A percentile compares a stretch with the other conserved stretches of the same genome.
Conservation (phyloP, 2,329 filamentous ascomycete genomes). For the Incumbomyces lentus region DNA sequence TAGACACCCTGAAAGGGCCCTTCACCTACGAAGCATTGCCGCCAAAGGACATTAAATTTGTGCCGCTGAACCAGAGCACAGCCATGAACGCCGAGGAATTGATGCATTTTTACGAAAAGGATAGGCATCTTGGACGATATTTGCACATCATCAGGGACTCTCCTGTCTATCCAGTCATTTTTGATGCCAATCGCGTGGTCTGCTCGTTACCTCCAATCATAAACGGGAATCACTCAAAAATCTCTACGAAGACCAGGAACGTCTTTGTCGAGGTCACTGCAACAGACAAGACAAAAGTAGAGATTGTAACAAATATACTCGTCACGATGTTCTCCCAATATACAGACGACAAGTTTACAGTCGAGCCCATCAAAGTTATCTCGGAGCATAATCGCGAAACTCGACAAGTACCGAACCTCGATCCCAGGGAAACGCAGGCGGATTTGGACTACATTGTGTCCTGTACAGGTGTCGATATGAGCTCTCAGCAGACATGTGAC, state of each 20-base stretch:
- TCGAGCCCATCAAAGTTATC: constrained; percentile 86
- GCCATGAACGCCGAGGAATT: constrained; percentile 78
- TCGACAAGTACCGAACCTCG: constrained; percentile 68
- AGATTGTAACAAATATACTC: constrained; percentile 90
- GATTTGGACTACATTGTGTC: constrained; percentile 90
- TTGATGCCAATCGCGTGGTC: constrained; percentile 74
- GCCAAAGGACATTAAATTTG: constrained; percentile 86
- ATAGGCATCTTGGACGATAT: constrained; percentile 82
- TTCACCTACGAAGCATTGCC: constrained; percentile 92
- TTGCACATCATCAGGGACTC: constrained; percentile 91
- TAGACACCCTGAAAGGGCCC: constrained; percentile 84
- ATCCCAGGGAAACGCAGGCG: constrained; percentile 65
- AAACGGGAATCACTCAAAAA: constrained; percentile 95
- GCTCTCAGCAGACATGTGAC: constrained; percentile 63
- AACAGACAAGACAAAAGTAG: constrained; percentile 89
- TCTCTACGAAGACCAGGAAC: constrained; percentile 80
- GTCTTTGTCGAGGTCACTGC: constrained; percentile 96
- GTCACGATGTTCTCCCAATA: constrained; percentile 96
- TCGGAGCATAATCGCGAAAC: constrained; percentile 83
- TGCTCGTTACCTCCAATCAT: constrained; percentile 96
- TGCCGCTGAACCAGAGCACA: constrained; percentile 81
- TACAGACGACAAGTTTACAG: constrained; percentile 75
- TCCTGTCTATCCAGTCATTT: constrained; percentile 90
- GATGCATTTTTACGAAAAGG: constrained; percentile 89
- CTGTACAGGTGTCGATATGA: constrained; percentile 72